phyloP scores from a whole-genome alignment of 2,329 filamentous ascomycete species.

The Aspergillus texensis region DNA sequence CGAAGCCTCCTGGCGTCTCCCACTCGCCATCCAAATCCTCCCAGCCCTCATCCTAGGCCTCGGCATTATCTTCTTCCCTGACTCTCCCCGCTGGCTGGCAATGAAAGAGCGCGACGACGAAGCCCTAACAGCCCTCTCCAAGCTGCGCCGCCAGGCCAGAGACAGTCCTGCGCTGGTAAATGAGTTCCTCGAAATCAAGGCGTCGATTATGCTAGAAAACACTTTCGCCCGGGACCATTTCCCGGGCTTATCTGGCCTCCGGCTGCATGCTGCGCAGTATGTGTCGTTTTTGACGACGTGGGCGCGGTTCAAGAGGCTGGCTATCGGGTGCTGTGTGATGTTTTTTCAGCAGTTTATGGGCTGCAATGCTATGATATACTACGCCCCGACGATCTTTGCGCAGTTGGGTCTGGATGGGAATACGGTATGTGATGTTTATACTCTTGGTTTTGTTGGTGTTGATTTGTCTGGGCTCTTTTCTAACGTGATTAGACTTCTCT shows the following conservation, averaged over 20 bases:
- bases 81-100: conserved; percentile 59
- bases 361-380: conserved; percentile 54
- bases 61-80: conserved; percentile 55
- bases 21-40: conserved; percentile 51
- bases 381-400: conserved; percentile 51
- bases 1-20: conserved; percentile 52
- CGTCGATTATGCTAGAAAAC: conserved; percentile 44
- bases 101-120: conserved; percentile 54
- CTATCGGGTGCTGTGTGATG: conserved; percentile 44
- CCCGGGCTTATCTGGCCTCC: conserved; percentile 30
- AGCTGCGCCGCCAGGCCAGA: conserved; percentile 51
- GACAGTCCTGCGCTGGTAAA: conserved; percentile 51
- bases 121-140: conserved; percentile 49
- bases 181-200: conserved; percentile 56
- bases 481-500: conserved; percentile 29
- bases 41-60: conserved; percentile 42
- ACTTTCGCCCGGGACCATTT: conserved; percentile 35
- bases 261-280: conserved; percentile 39
- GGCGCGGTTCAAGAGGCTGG: conserved; percentile 39
- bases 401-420: conserved; percentile 47
- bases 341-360: conserved; percentile 53
- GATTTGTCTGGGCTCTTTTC: not conserved
- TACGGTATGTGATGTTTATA: conserved; percentile 20
- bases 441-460: not conserved
- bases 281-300: conserved; percentile 37